Evolutionary conservation across 208 protist species (phyloP), one percentile per base, ranked within the genome.

Genomic region (Lotmaria passim): DNA sequence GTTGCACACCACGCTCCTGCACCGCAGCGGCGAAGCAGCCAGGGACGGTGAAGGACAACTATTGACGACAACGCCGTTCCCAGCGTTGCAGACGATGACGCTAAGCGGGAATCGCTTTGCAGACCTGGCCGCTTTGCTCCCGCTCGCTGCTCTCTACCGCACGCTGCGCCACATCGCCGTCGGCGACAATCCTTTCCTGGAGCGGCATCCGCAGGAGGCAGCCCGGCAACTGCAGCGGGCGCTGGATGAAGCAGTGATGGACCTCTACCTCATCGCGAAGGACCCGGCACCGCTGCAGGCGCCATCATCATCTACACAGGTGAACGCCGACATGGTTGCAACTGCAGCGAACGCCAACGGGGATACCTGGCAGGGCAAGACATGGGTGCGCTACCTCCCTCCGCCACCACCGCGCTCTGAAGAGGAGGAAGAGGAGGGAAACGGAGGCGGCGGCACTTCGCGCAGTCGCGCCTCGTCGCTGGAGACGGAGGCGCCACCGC

Each of bases 101-200:
- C 66, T 96, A 28, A 81, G 71, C 48, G 60, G 72, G 23, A 96
- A 96, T 61, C 69, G 76, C 28, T 86, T 96, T 44, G 46, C 51
- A 12, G 60, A 33, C 21, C 51, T 69, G n/a, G 80, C 74, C 30
- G 61, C 72, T 50, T 61, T 94, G n/a, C 47, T 75, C 0, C 57
- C 79, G 34, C 78, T 96, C 26, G 86, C 80, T 10, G 73, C 73
- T 12, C 85, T 96, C 24, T 82, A 89, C 30, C 76, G 72, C 43
- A 90, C 85, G 0, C 75, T 96, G 52, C 75, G 82, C 26, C 76
- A 84, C 15, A 67, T 96, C 28, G 84, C 86, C 21, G 83, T 95
- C 17, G 80, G 76, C 3, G 73, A 80, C 38, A 95, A 90, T 46
- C 87, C 83, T 0, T 72, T 95, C 19, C 7, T 71, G 23, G 36